Percentiles rank a stretch among this genome's conserved stretches.
Conservation (phyloP, 257 asterid genomes). For the Nicotiana tomentosiformis region DNA sequence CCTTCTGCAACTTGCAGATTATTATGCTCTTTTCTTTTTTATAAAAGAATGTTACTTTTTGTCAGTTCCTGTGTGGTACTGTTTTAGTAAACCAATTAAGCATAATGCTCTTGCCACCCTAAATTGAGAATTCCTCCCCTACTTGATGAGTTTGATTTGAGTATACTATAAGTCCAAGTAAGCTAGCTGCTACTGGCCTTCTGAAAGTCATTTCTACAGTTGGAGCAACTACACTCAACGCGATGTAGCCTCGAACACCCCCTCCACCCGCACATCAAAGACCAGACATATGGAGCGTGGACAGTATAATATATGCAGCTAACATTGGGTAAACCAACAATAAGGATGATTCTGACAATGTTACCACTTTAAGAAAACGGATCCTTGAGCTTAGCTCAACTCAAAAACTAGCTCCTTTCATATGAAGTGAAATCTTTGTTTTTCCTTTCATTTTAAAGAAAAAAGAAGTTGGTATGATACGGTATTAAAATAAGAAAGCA, state of each 20-base stretch:
- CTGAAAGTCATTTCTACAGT: background rate
- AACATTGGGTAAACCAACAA: too few species aligned
- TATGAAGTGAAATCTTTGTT: background rate
- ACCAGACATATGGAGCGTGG: too few species aligned
- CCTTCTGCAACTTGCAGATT: conserved; percentile 29
- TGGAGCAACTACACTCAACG: background rate
- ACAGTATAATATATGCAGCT: too few species aligned
- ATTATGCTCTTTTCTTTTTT: conserved; percentile 5
- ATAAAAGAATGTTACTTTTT: conserved; percentile 9
- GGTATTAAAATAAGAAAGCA: background rate
- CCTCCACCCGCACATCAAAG: too few species aligned
- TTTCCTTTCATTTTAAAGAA: background rate
- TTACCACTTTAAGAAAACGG: too few species aligned
- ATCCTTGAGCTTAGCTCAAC: too few species aligned
- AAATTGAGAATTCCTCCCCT: background rate
- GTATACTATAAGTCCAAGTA: background rate
- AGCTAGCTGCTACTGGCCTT: background rate
- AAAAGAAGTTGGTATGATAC: background rate
- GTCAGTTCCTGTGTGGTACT: background rate
- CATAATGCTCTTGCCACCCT: conserved; percentile 6
- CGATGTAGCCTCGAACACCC: too few species aligned
- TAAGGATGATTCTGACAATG: too few species aligned
- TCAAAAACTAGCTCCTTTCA: too few species aligned
- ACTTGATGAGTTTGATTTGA: background rate
- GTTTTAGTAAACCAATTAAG: conserved; percentile 3